A percentile compares a stretch with the other conserved stretches of the same genome.
Evolutionary conservation across 257 asterid genomes (phyloP).

Genomic region (Thymus mandschuricus): DNA sequence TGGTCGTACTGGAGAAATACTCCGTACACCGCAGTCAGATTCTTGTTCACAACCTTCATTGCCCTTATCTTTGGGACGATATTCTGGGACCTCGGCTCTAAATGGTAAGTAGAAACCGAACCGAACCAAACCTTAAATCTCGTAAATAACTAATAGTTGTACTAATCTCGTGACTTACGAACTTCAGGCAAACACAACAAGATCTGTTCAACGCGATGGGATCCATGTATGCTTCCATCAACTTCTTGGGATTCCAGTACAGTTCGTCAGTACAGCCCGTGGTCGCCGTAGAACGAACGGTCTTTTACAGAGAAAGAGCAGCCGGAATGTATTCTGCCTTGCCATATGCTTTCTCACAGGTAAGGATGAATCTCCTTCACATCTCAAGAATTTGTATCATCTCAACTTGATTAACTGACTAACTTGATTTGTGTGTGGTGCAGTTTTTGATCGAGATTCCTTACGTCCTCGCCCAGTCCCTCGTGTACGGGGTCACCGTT

Average conservation of each 20-base stretch:
- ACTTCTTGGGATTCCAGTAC: slow-evolving; percentile 40
- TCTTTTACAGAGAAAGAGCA: slow-evolving; percentile 44
- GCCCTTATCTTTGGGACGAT: slow-evolving; percentile 78
- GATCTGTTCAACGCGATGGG: slow-evolving; percentile 37
- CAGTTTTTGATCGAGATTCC: slow-evolving; percentile 37
- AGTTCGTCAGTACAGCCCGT: slow-evolving; percentile 43
- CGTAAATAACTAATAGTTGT: neutral
- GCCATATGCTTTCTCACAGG: slow-evolving; percentile 44
- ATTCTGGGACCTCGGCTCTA: slow-evolving; percentile 81
- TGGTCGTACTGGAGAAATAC: slow-evolving; percentile 90
- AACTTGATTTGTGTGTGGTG: neutral
- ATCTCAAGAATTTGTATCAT: neutral
- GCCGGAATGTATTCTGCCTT: slow-evolving; percentile 43
- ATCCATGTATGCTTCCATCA: slow-evolving; percentile 40
- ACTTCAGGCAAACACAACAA: slow-evolving; percentile 15
- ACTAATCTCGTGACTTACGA: neutral
- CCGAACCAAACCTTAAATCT: neutral
- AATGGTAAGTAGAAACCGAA: slow-evolving; percentile 45
- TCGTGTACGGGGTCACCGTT: slow-evolving; percentile 31
- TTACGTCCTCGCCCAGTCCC: slow-evolving; percentile 33
- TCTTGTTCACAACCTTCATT: slow-evolving; percentile 63
- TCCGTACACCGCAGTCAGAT: slow-evolving; percentile 77
- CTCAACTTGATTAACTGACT: neutral
- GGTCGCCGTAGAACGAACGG: slow-evolving; percentile 44
- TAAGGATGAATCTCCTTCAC: neutral